These are phyloP conservation scores for Skeletonema marinoi DNA, from an alignment of 108 stramenopile genomes.

Conservation along the genomic window DNA sequence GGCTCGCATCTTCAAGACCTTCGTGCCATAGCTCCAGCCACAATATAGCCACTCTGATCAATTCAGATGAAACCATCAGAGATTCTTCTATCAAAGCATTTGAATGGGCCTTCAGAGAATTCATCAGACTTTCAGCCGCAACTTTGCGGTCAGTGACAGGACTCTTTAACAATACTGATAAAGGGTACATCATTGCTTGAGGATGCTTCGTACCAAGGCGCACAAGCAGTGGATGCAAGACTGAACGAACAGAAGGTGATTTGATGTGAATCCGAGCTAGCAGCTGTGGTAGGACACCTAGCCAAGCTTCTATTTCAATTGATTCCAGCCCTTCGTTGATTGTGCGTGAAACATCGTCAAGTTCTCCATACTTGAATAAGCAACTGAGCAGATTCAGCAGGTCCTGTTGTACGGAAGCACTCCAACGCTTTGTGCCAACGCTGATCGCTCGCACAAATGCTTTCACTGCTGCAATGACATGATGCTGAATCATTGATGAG, in stretches of 20 bases:
- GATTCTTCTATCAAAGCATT: constrained; percentile 93
- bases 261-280: constrained; percentile 97
- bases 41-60: constrained; percentile 98
- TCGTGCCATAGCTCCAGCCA: constrained; percentile 99
- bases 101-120: constrained; percentile 81
- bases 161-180: constrained; percentile 93
- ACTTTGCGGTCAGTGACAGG: constrained; percentile 84
- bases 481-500: constrained; percentile 47
- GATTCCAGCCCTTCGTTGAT: constrained; percentile 76
- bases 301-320: constrained; percentile 93
- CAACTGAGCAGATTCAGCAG: constrained; percentile 95
- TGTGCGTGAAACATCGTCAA: constrained; percentile 69
- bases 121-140: constrained; percentile 92
- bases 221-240: constrained; percentile 89
- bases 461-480: constrained; percentile 86
- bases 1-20: constrained; percentile 94
- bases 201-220: constrained; percentile 91
- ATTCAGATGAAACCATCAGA: constrained; percentile 92
- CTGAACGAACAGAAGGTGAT: constrained; percentile 68
- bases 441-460: constrained; percentile 93
- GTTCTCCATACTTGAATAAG: constrained; percentile 93
- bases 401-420: constrained; percentile 97
- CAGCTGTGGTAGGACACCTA: constrained; percentile 97
- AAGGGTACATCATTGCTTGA: constrained; percentile 98
- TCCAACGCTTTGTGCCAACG: constrained; percentile 90